Base-by-base conservation (phyloP, 257 asterid species). In the Thymus mandschuricus region DNA sequence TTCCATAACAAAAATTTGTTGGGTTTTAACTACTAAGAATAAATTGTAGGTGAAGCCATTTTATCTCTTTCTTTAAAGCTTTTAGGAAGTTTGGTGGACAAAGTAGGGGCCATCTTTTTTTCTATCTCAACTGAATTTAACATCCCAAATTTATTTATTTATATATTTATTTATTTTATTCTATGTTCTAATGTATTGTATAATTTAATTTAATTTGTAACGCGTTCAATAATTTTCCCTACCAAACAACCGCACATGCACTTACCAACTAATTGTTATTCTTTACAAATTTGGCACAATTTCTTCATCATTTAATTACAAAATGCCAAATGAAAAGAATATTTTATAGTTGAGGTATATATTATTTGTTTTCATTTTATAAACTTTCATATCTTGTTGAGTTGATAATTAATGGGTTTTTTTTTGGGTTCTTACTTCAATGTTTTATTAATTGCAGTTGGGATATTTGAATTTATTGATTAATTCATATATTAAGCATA, bases 161-260 rank as follows among this genome's bases (percentile, higher is more conserved):
- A 1, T 9, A 58, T 4, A 11, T 43, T 46, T 28, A 48, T 33
- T 40, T 45, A 2, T 60, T 6, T 21, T n/a, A 31, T 4, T 28
- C 11, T 76, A 48, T 7, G 33, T 11, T 60, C n/a, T 33, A 52
- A 34, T n/a, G 21, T 21, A 44, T 40, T 29, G 56, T 66, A 48
- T 64, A 65, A 21, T 64, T 68, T 52, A 31, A 31, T 70, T 50
- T 51, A 31, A 31, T 70, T 50, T 51, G 51, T 40, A 74, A 56
- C 71, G 76, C 81, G 83, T 76, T 76, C 64, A 66, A 69, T 78
- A 72, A 72, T 59, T 70, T 70, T 21, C 21, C 60, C 21, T 60
- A 75, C 75, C 75, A 64, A 68, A 80, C 70, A 59, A 63, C 51
- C 40, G 77, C 87, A 83, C 83, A 80, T 83, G 87, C 85, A 54